Conservation (phyloP, 1,139 yeast genomes). For the Magnusiomyces suaveolens region DNA sequence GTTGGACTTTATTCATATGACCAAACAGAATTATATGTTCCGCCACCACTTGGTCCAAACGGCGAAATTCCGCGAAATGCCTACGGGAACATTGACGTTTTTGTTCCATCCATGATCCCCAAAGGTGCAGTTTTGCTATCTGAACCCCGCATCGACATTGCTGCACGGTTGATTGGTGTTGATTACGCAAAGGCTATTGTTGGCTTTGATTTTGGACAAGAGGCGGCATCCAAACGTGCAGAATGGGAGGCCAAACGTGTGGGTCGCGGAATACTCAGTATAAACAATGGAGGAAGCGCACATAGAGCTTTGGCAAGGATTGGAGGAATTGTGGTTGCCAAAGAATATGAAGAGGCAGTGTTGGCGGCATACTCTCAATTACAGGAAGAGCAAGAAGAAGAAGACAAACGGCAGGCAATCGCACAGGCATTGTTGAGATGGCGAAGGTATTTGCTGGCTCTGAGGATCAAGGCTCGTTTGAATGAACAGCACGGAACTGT, state of each 20-base stretch:
- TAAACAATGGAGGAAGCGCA: background rate
- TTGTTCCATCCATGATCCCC: conserved; percentile 73
- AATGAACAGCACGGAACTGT: conserved; percentile 57
- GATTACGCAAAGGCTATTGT: conserved; percentile 84
- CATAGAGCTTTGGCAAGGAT: conserved; percentile 49
- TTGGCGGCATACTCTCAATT: conserved; percentile 46
- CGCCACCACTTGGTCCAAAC: conserved; percentile 50
- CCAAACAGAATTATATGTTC: conserved; percentile 62
- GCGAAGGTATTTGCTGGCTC: conserved; percentile 61
- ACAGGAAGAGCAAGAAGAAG: conserved; percentile 44
- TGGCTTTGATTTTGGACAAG: conserved; percentile 60
- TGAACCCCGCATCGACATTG: conserved; percentile 48
- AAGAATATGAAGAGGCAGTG: conserved; percentile 58
- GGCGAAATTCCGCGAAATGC: conserved; percentile 68
- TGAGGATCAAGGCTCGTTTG: conserved; percentile 62
- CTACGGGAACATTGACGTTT: conserved; percentile 76
- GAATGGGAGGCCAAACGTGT: conserved; percentile 1
- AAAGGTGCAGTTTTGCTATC: conserved; percentile 60
- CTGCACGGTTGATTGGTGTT: conserved; percentile 59
- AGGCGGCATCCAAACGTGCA: conserved; percentile 11
- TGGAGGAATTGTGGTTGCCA: conserved; percentile 69
- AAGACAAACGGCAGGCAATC: conserved; percentile 39
- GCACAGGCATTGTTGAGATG: conserved; percentile 55
- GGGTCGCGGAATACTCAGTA: conserved; percentile 14
- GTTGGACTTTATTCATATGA: conserved; percentile 59